phyloP scores from a whole-genome alignment of 2,329 filamentous ascomycete genomes.

The Paradendryphiella salina region DNA sequence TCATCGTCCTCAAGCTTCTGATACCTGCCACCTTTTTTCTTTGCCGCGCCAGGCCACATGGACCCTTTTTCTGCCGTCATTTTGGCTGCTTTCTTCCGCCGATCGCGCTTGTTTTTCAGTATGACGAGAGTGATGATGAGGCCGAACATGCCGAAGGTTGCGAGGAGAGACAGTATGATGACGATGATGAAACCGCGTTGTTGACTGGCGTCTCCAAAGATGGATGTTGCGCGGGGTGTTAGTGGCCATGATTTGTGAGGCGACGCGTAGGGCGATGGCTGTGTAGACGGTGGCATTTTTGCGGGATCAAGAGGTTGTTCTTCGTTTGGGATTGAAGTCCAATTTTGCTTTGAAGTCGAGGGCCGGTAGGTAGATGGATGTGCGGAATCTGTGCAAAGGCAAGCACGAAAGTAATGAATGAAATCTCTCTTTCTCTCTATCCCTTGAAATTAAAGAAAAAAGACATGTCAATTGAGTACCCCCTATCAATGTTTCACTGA shows the following conservation, averaged over 20 bases:
- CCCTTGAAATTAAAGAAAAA: no score
- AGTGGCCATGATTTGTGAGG: not conserved
- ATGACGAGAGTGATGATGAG: conserved; percentile 8
- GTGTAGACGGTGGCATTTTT: not conserved
- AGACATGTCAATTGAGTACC: no score
- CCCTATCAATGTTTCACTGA: no score
- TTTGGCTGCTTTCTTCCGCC: conserved; percentile 1
- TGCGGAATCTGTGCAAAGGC: no score
- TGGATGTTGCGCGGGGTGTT: not conserved
- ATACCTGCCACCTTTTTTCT: not conserved
- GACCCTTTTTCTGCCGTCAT: conserved; percentile 4
- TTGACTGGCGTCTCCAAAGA: not conserved
- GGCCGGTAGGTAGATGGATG: no score
- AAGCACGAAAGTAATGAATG: no score
- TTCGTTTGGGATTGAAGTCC: no score
- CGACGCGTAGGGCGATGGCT: not conserved
- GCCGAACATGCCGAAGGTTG: conserved; percentile 6
- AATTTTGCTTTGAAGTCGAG: no score
- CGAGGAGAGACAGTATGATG: conserved; percentile 5
- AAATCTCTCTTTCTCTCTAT: no score
- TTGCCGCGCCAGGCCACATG: not conserved
- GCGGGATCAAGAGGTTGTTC: no score
- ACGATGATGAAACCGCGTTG: conserved; percentile 9
- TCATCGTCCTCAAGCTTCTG: conserved; percentile 7
- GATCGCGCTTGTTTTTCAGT: conserved; percentile 6